A percentile compares a stretch with the other conserved stretches of the same genome.
These are phyloP conservation scores for Quercus variabilis DNA, from an alignment of 306 rosid species.

Conservation along the genomic window DNA sequence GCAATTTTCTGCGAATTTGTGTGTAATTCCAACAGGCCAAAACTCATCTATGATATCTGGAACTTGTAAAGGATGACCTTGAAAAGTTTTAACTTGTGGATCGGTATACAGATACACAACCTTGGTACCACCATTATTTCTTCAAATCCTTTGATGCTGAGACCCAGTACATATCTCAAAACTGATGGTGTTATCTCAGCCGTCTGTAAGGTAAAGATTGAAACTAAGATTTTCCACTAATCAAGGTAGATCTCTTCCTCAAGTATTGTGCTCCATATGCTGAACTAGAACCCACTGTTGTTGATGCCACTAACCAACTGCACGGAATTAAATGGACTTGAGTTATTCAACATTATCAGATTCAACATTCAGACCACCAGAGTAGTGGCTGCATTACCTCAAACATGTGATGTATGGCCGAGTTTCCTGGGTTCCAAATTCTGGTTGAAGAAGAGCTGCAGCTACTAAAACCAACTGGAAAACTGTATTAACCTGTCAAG, in stretches of 20 bases:
- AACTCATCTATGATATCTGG: not conserved
- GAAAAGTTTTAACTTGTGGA: not conserved
- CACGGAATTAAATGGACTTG: slow-evolving; percentile 16
- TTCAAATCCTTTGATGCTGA: not conserved
- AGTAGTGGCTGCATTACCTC: slow-evolving; percentile 41
- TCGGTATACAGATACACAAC: not conserved
- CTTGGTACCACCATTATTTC: not conserved
- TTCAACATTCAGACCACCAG: not conserved
- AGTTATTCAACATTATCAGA: not conserved
- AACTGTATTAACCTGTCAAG: slow-evolving; percentile 81
- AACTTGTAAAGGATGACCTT: not conserved
- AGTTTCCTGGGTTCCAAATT: slow-evolving; percentile 77
- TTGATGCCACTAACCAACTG: slow-evolving; percentile 94
- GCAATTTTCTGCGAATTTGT: not conserved
- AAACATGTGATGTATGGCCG: slow-evolving; percentile 55
- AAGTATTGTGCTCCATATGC: slow-evolving; percentile 61
- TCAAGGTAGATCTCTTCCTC: slow-evolving; percentile 33
- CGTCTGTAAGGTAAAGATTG: not conserved
- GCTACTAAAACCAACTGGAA: slow-evolving; percentile 79
- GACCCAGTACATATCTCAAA: not conserved
- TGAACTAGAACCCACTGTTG: slow-evolving; percentile 60
- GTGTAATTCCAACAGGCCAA: not conserved
- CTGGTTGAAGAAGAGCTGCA: slow-evolving; percentile 88
- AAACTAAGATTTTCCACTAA: slow-evolving; percentile 19
- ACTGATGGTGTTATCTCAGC: not conserved